Percentiles rank a stretch among this genome's conserved stretches.
Conservation (phyloP, 1,284 basidiomycete genomes). For the Cutaneotrichosporon dermatis region DNA sequence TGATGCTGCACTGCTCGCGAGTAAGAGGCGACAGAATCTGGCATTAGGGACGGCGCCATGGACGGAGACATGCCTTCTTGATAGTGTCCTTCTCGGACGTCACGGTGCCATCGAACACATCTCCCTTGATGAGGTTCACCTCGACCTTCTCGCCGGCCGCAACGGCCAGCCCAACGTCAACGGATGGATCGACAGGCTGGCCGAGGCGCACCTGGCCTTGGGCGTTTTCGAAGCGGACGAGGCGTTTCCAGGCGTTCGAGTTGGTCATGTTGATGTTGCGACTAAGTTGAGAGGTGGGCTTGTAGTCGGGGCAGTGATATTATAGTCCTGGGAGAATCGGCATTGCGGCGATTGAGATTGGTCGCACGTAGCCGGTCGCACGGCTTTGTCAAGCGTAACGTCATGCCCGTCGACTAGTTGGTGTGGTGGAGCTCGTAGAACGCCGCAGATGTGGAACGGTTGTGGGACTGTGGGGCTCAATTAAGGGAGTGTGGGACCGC, state of each 20-base stretch:
- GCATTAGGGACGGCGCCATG: not conserved
- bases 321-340: too few relatives aligned
- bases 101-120: constrained; percentile 10
- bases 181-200: constrained; percentile 35
- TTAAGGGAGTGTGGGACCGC: too few relatives aligned
- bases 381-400: too few relatives aligned
- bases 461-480: too few relatives aligned
- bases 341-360: too few relatives aligned
- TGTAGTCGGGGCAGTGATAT: too few relatives aligned
- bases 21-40: constrained; percentile 30
- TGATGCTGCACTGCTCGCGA: constrained; percentile 34
- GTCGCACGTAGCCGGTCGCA: too few relatives aligned
- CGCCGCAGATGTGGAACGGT: too few relatives aligned
- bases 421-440: too few relatives aligned
- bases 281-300: too few relatives aligned
- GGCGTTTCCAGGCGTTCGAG: constrained; percentile 20
- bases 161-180: constrained; percentile 48
- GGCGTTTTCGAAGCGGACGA: constrained; percentile 35
- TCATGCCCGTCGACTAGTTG: too few relatives aligned
- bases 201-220: constrained; percentile 24
- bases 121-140: constrained; percentile 19
- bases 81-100: constrained; percentile 6
- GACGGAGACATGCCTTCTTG: not conserved
- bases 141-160: constrained; percentile 18
- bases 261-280: constrained; percentile 7